These are phyloP conservation scores for Escovopsis sp. DNA, from an alignment of 2,329 filamentous ascomycete genomes.

Conservation along the genomic window DNA sequence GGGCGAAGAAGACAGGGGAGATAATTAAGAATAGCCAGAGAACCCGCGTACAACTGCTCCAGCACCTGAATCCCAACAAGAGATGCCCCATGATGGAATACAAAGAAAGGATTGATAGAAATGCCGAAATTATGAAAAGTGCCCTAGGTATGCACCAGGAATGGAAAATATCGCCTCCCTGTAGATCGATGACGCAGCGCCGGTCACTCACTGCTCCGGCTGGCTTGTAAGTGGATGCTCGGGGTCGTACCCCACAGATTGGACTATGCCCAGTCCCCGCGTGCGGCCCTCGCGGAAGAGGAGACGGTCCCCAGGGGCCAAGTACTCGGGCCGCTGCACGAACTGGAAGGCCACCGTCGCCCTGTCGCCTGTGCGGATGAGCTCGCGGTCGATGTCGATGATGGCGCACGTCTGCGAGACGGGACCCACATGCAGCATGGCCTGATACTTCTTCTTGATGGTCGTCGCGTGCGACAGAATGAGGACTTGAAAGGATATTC, in stretches of 20 bases:
- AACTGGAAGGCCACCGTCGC: slow-evolving; percentile 90
- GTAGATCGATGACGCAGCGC: not conserved
- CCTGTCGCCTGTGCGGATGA: slow-evolving; percentile 88
- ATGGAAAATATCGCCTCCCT: too few relatives aligned
- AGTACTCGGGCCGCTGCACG: slow-evolving; percentile 83
- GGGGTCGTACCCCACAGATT: slow-evolving; percentile 75
- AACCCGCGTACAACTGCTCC: too few relatives aligned
- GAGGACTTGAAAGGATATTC: slow-evolving; percentile 38
- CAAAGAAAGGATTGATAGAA: too few relatives aligned
- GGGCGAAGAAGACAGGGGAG: too few relatives aligned
- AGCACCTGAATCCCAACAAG: too few relatives aligned
- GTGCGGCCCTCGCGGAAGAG: slow-evolving; percentile 90
- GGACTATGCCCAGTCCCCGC: slow-evolving; percentile 90
- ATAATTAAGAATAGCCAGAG: too few relatives aligned
- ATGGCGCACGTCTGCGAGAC: slow-evolving; percentile 94
- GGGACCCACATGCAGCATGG: slow-evolving; percentile 92
- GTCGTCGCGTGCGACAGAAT: slow-evolving; percentile 94
- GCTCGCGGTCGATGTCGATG: slow-evolving; percentile 92
- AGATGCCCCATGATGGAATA: too few relatives aligned
- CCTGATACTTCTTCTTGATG: slow-evolving; percentile 93
- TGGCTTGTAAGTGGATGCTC: slow-evolving; percentile 25
- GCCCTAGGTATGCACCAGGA: too few relatives aligned
- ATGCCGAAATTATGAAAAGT: too few relatives aligned
- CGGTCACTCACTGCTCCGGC: not conserved
- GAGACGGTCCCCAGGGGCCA: slow-evolving; percentile 75